Conservation (phyloP, 169 alveolate species). For the Cryptosporidium tyzzeri region DNA sequence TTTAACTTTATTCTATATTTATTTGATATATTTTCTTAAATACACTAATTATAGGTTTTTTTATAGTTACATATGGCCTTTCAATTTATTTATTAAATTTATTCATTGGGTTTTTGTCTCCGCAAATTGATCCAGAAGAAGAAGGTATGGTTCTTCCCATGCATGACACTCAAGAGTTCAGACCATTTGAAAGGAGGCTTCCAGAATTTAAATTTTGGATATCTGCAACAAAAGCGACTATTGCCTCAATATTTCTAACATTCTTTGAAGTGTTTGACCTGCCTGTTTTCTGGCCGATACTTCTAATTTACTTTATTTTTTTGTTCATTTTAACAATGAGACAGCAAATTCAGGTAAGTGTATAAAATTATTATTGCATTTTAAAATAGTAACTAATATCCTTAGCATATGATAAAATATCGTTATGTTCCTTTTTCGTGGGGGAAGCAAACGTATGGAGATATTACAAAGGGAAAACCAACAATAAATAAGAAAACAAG, state of each 20-base stretch:
- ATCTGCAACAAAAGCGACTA: constrained; percentile 82
- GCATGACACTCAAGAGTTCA: constrained; percentile 84
- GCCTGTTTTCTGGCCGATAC: constrained; percentile 93
- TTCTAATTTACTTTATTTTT: constrained; percentile 87
- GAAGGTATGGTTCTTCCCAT: constrained; percentile 87
- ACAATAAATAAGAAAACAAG: constrained; percentile 40
- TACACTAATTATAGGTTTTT: constrained; percentile 80
- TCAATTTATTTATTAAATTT: constrained; percentile 86
- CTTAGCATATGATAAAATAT: constrained; percentile 81
- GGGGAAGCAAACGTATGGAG: constrained; percentile 86
- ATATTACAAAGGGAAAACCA: constrained; percentile 78
- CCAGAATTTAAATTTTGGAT: constrained; percentile 91
- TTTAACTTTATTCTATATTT: background rate
- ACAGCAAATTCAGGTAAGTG: constrained; percentile 83
- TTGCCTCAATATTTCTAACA: constrained; percentile 79
- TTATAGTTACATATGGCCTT: constrained; percentile 87
- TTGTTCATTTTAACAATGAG: constrained; percentile 90
- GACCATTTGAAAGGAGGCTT: constrained; percentile 90
- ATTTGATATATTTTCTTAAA: background rate
- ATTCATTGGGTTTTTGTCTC: constrained; percentile 88
- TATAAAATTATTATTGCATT: background rate
- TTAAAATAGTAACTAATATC: background rate
- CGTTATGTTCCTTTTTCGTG: constrained; percentile 84
- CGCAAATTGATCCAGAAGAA: constrained; percentile 88
- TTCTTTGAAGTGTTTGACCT: constrained; percentile 85